A percentile compares a stretch with the other conserved stretches of the same genome.
phyloP scores from a whole-genome alignment of 768 basidiomycete genomes.

The Crepidotus variabilis region DNA sequence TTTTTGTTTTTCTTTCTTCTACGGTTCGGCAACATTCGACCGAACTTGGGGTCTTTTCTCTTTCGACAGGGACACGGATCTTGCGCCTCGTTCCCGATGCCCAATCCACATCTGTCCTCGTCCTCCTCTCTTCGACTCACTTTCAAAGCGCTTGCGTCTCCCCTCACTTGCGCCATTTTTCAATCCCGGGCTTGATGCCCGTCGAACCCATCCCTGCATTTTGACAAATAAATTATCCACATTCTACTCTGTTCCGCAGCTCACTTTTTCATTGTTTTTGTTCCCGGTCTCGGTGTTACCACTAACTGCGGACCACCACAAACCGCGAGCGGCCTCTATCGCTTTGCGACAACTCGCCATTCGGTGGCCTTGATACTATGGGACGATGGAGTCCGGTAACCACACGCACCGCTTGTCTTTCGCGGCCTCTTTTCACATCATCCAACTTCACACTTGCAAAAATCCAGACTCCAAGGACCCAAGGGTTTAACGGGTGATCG shows the following conservation, averaged over 20 bases:
- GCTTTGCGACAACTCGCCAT: too few relatives aligned
- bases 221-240: not conserved
- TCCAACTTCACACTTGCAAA: too few relatives aligned
- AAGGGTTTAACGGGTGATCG: too few relatives aligned
- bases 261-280: constrained; percentile 68
- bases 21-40: not conserved
- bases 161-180: not conserved
- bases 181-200: constrained; percentile 9
- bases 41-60: not conserved
- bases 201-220: not conserved
- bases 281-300: too few relatives aligned
- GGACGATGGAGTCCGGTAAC: too few relatives aligned
- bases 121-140: constrained; percentile 5
- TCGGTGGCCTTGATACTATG: too few relatives aligned
- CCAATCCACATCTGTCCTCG: constrained; percentile 1
- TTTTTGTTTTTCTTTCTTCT: not conserved
- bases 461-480: too few relatives aligned
- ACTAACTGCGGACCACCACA: too few relatives aligned
- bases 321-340: too few relatives aligned
- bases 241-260: constrained; percentile 56
- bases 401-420: too few relatives aligned
- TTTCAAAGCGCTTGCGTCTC: not conserved
- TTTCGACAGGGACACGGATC: constrained; percentile 1
- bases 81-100: not conserved
- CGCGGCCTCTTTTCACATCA: too few relatives aligned